Conservation (phyloP, 352 stramenopile species). For the Globisporangium canariense region DNA sequence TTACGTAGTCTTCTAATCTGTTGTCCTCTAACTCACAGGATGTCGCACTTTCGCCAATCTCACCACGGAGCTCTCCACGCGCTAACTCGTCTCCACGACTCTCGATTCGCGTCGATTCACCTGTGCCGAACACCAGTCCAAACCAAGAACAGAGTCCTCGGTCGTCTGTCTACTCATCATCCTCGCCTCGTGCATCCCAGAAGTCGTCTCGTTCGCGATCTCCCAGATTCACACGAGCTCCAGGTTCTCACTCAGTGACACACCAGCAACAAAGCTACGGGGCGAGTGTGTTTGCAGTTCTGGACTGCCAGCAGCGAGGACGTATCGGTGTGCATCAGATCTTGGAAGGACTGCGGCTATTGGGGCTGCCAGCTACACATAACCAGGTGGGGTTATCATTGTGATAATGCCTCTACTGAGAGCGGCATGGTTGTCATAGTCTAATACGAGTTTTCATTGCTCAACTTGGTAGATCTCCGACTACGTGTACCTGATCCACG, state of each 20-base stretch:
- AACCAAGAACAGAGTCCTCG: constrained; percentile 18
- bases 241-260: constrained; percentile 1
- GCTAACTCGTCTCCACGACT: constrained; percentile 2
- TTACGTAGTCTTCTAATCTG: no score
- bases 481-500: constrained; percentile 73
- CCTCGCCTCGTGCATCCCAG: constrained; percentile 12
- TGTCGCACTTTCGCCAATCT: not conserved
- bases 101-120: constrained; percentile 12
- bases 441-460: not conserved
- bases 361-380: constrained; percentile 55
- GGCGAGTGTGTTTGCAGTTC: constrained; percentile 43
- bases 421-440: not conserved
- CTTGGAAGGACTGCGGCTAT: constrained; percentile 45
- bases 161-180: not conserved
- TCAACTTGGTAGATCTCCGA: constrained; percentile 45
- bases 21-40: not conserved
- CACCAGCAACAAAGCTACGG: constrained; percentile 31
- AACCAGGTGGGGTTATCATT: constrained; percentile 39
- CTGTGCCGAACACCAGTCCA: constrained; percentile 3
- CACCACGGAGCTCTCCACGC: not conserved
- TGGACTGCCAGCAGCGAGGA: constrained; percentile 42
- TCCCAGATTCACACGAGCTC: constrained; percentile 14
- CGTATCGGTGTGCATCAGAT: constrained; percentile 57
- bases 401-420: not conserved
- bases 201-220: constrained; percentile 22